Evolutionary conservation across 192 early-diverging fungal species (phyloP).

Genomic region (Pilobolus umbonatus): DNA sequence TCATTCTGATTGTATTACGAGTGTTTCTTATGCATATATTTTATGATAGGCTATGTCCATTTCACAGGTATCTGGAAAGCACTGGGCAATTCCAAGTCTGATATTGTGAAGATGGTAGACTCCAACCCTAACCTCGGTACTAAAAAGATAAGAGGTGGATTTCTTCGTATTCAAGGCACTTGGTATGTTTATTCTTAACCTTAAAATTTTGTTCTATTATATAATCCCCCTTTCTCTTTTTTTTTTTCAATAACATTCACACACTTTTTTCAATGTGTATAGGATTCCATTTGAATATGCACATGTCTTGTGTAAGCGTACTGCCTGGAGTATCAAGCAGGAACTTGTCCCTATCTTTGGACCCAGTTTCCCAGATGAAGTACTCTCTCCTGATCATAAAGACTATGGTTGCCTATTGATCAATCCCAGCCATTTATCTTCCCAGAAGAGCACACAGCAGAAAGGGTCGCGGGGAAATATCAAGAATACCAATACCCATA

Average conservation of each 20-base stretch:
- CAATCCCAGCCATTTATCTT: conserved; percentile 22
- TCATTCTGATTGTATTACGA: neutral
- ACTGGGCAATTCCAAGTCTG: conserved; percentile 52
- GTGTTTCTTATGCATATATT: too few relatives aligned
- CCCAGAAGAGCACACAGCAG: conserved; percentile 1
- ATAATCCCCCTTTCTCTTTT: neutral
- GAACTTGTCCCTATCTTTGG: conserved; percentile 42
- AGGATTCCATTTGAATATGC: conserved; percentile 44
- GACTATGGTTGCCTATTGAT: conserved; percentile 32
- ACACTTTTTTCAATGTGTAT: neutral
- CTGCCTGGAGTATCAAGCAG: conserved; percentile 35
- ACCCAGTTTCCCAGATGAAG: conserved; percentile 25
- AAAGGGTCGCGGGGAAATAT: conserved; percentile 13
- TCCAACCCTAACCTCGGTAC: conserved; percentile 52
- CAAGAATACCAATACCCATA: conserved; percentile 12
- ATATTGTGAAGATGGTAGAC: conserved; percentile 59
- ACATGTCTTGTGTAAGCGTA: conserved; percentile 32
- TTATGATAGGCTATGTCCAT: conserved; percentile 57
- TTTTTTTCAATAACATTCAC: neutral
- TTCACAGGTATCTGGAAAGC: conserved; percentile 62
- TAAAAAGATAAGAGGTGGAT: conserved; percentile 55
- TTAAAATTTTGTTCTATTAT: conserved; percentile 1
- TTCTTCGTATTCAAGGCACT: conserved; percentile 57
- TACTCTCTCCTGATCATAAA: conserved; percentile 25
- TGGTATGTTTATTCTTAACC: conserved; percentile 36